These are phyloP conservation scores for Fusarium sp. DNA, from an alignment of 2,329 filamentous ascomycete species.

Conservation along the genomic window DNA sequence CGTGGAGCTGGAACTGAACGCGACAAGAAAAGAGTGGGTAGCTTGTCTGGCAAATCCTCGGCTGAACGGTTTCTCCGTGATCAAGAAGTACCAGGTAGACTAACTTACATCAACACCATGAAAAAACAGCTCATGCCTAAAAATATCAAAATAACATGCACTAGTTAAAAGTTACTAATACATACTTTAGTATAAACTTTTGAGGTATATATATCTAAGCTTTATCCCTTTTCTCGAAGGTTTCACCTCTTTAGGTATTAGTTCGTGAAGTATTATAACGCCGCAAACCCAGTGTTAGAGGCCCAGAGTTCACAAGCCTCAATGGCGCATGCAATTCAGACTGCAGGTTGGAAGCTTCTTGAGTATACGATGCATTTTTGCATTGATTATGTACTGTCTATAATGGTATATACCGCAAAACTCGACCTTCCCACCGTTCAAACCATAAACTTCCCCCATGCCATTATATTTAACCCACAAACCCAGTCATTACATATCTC, in stretches of 20 bases:
- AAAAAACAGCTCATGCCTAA: not conserved
- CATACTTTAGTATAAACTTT: too few species aligned
- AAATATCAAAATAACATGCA: not conserved
- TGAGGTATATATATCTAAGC: too few species aligned
- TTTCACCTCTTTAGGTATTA: too few species aligned
- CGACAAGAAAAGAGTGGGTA: slow-evolving; percentile 44
- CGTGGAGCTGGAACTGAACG: slow-evolving; percentile 40
- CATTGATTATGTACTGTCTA: slow-evolving; percentile 35
- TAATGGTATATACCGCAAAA: slow-evolving; percentile 22
- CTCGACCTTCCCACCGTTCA: slow-evolving; percentile 4
- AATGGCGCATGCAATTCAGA: too few species aligned
- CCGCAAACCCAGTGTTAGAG: too few species aligned
- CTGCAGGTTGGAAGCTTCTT: not conserved
- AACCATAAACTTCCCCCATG: not conserved
- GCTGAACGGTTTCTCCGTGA: slow-evolving; percentile 18
- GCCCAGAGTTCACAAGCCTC: too few species aligned
- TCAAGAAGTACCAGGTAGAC: not conserved
- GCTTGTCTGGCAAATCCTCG: slow-evolving; percentile 45
- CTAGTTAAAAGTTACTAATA: too few species aligned
- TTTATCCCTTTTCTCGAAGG: too few species aligned
- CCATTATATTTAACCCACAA: slow-evolving; percentile 17
- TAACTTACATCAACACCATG: slow-evolving; percentile 1
- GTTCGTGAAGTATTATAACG: too few species aligned
- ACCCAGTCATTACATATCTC: slow-evolving; percentile 31
- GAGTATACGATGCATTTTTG: slow-evolving; percentile 4